Conservation (phyloP, 208 protist species). For the Phytomonas sp. region DNA sequence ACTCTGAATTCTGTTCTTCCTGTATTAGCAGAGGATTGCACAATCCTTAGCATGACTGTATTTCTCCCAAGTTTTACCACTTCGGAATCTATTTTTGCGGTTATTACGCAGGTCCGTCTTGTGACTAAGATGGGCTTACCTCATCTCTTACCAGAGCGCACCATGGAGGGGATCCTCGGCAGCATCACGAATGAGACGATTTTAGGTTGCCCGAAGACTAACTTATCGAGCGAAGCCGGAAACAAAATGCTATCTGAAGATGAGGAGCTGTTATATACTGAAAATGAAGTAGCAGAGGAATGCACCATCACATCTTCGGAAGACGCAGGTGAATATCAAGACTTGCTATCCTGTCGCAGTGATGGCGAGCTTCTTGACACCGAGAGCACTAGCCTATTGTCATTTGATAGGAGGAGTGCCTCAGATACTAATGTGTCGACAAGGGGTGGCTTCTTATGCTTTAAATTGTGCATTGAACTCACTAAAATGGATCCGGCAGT, state of each 20-base stretch:
- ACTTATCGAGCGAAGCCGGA: not conserved
- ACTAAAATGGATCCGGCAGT: constrained; percentile 59
- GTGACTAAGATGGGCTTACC: constrained; percentile 30
- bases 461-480: constrained; percentile 29
- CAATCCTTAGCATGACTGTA: constrained; percentile 36
- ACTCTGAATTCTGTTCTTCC: constrained; percentile 47
- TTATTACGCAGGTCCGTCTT: constrained; percentile 17
- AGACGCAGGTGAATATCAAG: constrained; percentile 20
- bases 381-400: constrained; percentile 17
- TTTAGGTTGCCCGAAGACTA: constrained; percentile 24
- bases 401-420: constrained; percentile 4
- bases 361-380: constrained; percentile 27
- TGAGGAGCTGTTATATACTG: no score
- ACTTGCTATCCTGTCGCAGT: constrained; percentile 62
- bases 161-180: constrained; percentile 31
- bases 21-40: constrained; percentile 43
- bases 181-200: constrained; percentile 46
- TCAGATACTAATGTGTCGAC: constrained; percentile 7
- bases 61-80: constrained; percentile 57
- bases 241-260: no score
- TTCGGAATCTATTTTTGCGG: constrained; percentile 32
- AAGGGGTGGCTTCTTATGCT: constrained; percentile 31
- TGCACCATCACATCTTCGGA: no score
- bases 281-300: no score
- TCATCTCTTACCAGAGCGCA: constrained; percentile 18